These are phyloP conservation scores for Friedmanniomyces simplex DNA, from an alignment of 495 filamentous ascomycete genomes.

Conservation along the genomic window DNA sequence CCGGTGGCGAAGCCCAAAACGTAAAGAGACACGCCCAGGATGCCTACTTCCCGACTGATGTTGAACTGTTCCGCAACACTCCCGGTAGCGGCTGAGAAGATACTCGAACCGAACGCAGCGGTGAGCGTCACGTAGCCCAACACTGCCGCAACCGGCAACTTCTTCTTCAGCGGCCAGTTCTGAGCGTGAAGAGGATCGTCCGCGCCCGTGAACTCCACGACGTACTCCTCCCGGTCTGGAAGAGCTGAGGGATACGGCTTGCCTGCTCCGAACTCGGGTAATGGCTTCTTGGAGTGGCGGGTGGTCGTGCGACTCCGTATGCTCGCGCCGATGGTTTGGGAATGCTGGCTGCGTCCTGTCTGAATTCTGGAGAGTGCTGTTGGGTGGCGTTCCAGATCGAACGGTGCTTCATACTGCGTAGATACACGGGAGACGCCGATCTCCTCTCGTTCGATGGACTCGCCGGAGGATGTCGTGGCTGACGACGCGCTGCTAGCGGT, in stretches of 20 bases:
- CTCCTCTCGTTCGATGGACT: constrained; percentile 18
- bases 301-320: constrained; percentile 39
- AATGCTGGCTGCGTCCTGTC: constrained; percentile 64
- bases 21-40: constrained; percentile 27
- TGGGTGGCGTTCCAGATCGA: constrained; percentile 54
- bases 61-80: constrained; percentile 18
- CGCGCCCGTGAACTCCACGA: constrained; percentile 74
- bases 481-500: constrained; percentile 10
- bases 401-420: constrained; percentile 43
- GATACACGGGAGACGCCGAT: constrained; percentile 46
- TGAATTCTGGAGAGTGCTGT: constrained; percentile 68
- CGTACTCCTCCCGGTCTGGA: constrained; percentile 68
- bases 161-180: constrained; percentile 41
- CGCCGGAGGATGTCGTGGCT: constrained; percentile 33
- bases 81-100: constrained; percentile 22
- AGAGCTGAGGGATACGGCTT: constrained; percentile 68
- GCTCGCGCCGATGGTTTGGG: constrained; percentile 53
- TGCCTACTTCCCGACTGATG: constrained; percentile 21
- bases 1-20: constrained; percentile 32
- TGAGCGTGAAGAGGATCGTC: constrained; percentile 56
- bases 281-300: constrained; percentile 45
- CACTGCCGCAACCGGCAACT: constrained; percentile 31
- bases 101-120: constrained; percentile 26
- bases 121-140: constrained; percentile 26
- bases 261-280: constrained; percentile 54